These are phyloP conservation scores for Gnomoniopsis smithogilvyi DNA, from an alignment of 2,329 filamentous ascomycete genomes.

Conservation along the genomic window DNA sequence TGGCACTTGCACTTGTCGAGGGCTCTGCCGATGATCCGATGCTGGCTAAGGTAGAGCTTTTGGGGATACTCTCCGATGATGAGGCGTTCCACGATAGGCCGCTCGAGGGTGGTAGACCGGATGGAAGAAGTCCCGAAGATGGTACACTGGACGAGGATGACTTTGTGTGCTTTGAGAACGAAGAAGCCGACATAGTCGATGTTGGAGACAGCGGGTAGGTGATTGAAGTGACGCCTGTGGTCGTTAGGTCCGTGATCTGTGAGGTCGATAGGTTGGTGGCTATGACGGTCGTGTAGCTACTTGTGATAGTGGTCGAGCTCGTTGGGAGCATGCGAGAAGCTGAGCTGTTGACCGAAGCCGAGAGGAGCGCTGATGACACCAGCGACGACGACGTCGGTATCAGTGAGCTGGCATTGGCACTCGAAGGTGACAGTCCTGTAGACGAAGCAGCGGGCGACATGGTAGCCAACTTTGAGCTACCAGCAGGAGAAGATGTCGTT, in stretches of 20 bases:
- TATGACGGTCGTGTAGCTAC: constrained; percentile 12
- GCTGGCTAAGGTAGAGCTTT: too few species aligned
- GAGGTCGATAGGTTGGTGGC: constrained; percentile 17
- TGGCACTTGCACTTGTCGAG: not conserved
- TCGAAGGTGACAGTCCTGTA: not conserved
- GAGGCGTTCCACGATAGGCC: not conserved
- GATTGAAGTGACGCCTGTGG: constrained; percentile 8
- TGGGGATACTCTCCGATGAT: not conserved
- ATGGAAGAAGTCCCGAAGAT: not conserved
- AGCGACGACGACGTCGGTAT: not conserved
- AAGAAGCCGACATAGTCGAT: not conserved
- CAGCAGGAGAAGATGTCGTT: not conserved
- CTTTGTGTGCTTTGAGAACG: not conserved
- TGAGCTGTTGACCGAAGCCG: not conserved
- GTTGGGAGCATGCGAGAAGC: not conserved
- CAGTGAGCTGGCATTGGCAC: not conserved
- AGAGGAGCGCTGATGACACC: not conserved
- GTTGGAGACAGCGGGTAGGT: constrained; percentile 4
- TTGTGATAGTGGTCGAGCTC: constrained; percentile 13
- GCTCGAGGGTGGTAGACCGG: not conserved
- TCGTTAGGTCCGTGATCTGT: constrained; percentile 13
- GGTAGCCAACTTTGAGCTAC: not conserved
- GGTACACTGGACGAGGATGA: not conserved
- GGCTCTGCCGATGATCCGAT: not conserved
- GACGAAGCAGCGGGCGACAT: not conserved